Conservation (phyloP, 768 basidiomycete genomes). For the Hydnomerulius pinastri region DNA sequence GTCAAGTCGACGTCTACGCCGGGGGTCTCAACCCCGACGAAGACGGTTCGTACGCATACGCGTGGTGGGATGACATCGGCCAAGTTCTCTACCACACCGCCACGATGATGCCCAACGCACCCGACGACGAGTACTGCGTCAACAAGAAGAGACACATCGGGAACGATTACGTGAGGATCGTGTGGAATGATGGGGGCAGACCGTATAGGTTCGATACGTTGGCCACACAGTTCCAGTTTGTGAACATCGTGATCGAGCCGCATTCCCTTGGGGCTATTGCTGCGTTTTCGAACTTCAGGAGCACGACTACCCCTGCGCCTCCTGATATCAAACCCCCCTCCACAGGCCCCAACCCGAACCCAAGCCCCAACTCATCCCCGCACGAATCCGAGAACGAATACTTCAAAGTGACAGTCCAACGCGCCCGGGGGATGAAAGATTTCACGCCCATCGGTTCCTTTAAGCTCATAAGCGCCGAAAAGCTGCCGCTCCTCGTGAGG, state of each 20-base stretch:
- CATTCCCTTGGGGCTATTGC: constrained; percentile 84
- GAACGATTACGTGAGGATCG: constrained; percentile 93
- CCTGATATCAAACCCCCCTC: constrained; percentile 19
- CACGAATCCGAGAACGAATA: constrained; percentile 87
- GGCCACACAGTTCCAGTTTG: constrained; percentile 91
- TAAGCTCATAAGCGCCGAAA: constrained; percentile 90
- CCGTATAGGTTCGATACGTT: constrained; percentile 92
- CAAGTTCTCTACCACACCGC: constrained; percentile 95
- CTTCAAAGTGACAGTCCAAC: constrained; percentile 92
- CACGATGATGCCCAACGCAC: constrained; percentile 90
- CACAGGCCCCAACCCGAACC: background rate
- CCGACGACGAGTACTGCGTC: constrained; percentile 66
- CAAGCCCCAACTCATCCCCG: constrained; percentile 3
- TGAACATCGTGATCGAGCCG: constrained; percentile 96
- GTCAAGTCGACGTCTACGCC: constrained; percentile 89
- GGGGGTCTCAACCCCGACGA: constrained; percentile 89
- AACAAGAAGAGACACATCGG: constrained; percentile 96
- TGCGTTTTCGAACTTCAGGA: constrained; percentile 71
- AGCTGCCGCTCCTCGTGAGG: constrained; percentile 83
- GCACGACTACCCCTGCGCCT: background rate
- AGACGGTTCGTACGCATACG: constrained; percentile 96
- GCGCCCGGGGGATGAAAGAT: constrained; percentile 88
- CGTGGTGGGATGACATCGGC: constrained; percentile 98
- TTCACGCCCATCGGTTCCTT: constrained; percentile 91
- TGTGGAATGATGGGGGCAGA: constrained; percentile 96